phyloP scores from a whole-genome alignment of 306 rosid species.

The Albizia julibrissin region DNA sequence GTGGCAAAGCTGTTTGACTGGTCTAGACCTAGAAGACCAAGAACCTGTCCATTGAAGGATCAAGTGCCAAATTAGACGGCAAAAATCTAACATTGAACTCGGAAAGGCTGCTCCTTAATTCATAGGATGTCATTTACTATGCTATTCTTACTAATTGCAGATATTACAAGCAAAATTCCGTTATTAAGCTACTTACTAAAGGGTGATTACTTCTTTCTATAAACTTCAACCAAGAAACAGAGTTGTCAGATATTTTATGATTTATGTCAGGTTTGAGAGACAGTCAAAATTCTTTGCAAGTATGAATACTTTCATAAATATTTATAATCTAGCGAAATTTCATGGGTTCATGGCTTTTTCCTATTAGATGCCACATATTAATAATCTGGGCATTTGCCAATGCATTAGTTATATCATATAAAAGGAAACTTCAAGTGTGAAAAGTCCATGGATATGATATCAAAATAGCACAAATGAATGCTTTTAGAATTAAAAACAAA shows the following conservation, averaged over 20 bases:
- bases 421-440: background rate
- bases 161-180: background rate
- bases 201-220: background rate
- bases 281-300: background rate
- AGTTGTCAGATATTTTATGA: background rate
- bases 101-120: slow-evolving; percentile 12
- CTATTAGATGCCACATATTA: background rate
- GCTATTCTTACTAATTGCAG: slow-evolving; percentile 8
- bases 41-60: slow-evolving; percentile 63
- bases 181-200: slow-evolving; percentile 1
- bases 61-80: slow-evolving; percentile 24
- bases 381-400: background rate
- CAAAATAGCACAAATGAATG: background rate
- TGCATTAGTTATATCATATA: background rate
- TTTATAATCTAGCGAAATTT: background rate
- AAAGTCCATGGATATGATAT: background rate
- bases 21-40: slow-evolving; percentile 72
- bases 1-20: slow-evolving; percentile 44
- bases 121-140: background rate
- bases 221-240: slow-evolving; percentile 7
- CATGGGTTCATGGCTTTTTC: background rate
- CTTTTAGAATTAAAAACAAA: background rate
- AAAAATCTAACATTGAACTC: background rate
- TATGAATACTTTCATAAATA: slow-evolving; percentile 2
- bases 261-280: background rate